phyloP scores from a whole-genome alignment of 2,329 filamentous ascomycete species.

The Penicillium sp. region DNA sequence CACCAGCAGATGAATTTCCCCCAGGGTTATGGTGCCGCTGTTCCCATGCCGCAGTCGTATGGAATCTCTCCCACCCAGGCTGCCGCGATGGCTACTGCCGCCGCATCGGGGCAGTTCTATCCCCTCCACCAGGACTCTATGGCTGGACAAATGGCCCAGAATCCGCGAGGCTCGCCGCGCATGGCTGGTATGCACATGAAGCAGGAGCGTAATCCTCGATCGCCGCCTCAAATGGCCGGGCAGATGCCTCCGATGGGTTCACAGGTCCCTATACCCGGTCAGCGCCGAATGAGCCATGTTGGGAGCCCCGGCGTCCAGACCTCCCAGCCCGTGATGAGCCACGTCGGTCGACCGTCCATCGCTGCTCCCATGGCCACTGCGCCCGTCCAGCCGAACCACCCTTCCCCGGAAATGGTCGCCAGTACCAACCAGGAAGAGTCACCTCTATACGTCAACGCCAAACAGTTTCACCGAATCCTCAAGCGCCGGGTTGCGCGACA shows the following conservation, averaged over 20 bases:
- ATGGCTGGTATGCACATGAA: constrained; percentile 65
- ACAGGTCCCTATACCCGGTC: constrained; percentile 47
- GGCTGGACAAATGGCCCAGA: constrained; percentile 54
- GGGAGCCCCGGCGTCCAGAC: constrained; percentile 69
- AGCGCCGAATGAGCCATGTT: constrained; percentile 68
- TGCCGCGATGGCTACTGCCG: constrained; percentile 89
- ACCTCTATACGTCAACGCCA: constrained; percentile 94
- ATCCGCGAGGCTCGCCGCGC: constrained; percentile 64
- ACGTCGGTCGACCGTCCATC: constrained; percentile 52
- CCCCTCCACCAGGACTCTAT: constrained; percentile 67
- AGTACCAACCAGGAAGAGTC: constrained; percentile 70
- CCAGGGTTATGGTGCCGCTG: constrained; percentile 67
- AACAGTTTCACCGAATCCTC: constrained; percentile 95
- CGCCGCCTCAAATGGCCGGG: constrained; percentile 64
- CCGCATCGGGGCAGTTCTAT: constrained; percentile 78
- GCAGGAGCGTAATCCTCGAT: constrained; percentile 69
- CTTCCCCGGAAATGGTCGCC: constrained; percentile 74
- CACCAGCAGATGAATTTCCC: constrained; percentile 75
- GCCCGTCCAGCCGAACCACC: constrained; percentile 59
- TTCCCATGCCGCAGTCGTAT: constrained; percentile 68
- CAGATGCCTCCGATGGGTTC: constrained; percentile 49
- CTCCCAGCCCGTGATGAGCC: constrained; percentile 70
- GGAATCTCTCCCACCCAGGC: constrained; percentile 78
- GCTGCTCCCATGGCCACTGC: constrained; percentile 48
- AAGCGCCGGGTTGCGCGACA: constrained; percentile 91